These are phyloP conservation scores for Blastobotrys raffinosifermentans DNA, from an alignment of 1,139 yeast genomes.

Conservation along the genomic window DNA sequence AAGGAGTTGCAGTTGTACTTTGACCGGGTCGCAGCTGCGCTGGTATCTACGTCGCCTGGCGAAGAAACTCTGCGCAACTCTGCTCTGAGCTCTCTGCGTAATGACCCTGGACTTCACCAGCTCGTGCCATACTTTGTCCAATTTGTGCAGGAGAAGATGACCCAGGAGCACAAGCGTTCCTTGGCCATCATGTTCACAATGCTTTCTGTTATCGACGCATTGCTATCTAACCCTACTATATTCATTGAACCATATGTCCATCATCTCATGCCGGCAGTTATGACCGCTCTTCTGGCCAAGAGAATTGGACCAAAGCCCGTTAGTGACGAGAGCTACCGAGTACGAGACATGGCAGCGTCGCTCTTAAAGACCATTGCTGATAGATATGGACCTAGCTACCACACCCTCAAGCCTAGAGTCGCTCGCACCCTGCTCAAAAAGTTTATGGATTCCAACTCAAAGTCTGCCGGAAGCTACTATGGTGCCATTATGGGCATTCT, in stretches of 20 bases:
- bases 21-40: conserved; percentile 81
- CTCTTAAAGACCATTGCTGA: conserved; percentile 70
- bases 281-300: conserved; percentile 84
- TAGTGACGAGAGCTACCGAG: conserved; percentile 33
- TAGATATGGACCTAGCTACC: conserved; percentile 78
- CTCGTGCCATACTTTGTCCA: conserved; percentile 94
- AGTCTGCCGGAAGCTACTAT: conserved; percentile 84
- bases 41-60: conserved; percentile 40
- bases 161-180: conserved; percentile 69
- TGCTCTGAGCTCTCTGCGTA: conserved; percentile 74
- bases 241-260: conserved; percentile 95
- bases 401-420: conserved; percentile 87
- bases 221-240: conserved; percentile 76
- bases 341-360: conserved; percentile 85
- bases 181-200: conserved; percentile 73
- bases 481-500: conserved; percentile 86
- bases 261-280: conserved; percentile 90
- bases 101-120: conserved; percentile 96
- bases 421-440: conserved; percentile 90
- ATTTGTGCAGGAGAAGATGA: conserved; percentile 91
- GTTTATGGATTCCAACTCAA: conserved; percentile 67
- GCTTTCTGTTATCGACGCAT: conserved; percentile 83
- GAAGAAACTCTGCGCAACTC: conserved; percentile 63
- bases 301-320: conserved; percentile 59
- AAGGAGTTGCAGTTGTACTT: conserved; percentile 91